These are phyloP conservation scores for Fraxinus ornus DNA, from an alignment of 305 asterid species.

Conservation along the genomic window DNA sequence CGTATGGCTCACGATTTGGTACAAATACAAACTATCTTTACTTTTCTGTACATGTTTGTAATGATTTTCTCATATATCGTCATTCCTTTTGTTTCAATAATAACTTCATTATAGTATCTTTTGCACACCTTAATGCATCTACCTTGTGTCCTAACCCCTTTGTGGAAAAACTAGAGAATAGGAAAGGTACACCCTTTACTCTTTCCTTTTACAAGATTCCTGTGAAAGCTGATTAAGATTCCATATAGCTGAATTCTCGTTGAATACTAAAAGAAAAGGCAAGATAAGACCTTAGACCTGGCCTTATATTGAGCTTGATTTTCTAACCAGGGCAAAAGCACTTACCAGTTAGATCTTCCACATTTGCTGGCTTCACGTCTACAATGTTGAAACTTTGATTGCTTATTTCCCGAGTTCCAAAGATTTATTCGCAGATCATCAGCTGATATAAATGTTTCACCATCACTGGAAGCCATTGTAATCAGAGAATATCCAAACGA, in stretches of 20 bases:
- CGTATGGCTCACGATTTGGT: too few relatives aligned
- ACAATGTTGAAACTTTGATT: conserved; percentile 97
- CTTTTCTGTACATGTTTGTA: too few relatives aligned
- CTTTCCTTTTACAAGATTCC: background rate
- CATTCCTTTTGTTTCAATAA: too few relatives aligned
- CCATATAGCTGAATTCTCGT: background rate
- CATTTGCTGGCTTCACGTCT: conserved; percentile 92
- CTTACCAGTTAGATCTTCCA: conserved; percentile 97
- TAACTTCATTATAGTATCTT: too few relatives aligned
- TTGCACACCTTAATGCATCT: too few relatives aligned
- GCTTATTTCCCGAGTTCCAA: conserved; percentile 98
- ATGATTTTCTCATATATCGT: too few relatives aligned
- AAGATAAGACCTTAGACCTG: background rate
- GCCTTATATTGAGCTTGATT: background rate
- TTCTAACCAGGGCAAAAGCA: background rate
- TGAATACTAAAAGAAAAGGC: conserved; percentile 6
- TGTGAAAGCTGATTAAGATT: background rate
- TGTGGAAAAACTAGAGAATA: background rate
- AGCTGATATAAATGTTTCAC: conserved; percentile 97
- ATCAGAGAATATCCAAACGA: conserved; percentile 13
- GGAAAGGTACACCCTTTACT: background rate
- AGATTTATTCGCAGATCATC: conserved; percentile 97
- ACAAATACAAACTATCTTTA: too few relatives aligned
- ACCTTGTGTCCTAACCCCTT: background rate
- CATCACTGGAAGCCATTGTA: conserved; percentile 63